phyloP scores from a whole-genome alignment of 108 stramenopile species.

The Chaetoceros tenuissimus region DNA sequence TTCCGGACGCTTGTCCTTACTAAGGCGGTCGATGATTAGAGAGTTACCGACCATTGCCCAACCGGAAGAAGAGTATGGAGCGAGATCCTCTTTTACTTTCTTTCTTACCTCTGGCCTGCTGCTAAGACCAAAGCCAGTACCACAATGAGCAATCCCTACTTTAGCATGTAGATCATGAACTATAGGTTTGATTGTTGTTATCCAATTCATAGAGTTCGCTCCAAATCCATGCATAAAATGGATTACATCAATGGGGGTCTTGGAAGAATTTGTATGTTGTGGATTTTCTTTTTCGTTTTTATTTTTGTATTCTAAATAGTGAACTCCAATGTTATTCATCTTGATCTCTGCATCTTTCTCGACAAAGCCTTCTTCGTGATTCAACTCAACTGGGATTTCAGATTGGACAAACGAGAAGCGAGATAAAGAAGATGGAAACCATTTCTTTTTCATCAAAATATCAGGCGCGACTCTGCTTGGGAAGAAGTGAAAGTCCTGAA shows the following conservation, averaged over 20 bases:
- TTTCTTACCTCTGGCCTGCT: conserved; percentile 44
- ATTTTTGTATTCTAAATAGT: conserved; percentile 30
- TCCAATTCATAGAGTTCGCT: conserved; percentile 66
- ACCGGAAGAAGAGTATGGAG: conserved; percentile 22
- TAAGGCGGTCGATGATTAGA: conserved; percentile 12
- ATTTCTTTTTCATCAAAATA: conserved; percentile 34
- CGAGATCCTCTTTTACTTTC: conserved; percentile 4
- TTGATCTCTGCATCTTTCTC: too few species aligned
- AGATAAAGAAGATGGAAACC: conserved; percentile 53
- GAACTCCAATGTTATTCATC: conserved; percentile 39
- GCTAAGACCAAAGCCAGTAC: conserved; percentile 77
- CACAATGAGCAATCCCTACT: conserved; percentile 60
- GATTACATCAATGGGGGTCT: conserved; percentile 22
- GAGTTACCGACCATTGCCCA: conserved; percentile 42
- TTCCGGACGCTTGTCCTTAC: conserved; percentile 1
- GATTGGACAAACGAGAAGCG: conserved; percentile 21
- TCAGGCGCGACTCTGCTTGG: too few species aligned
- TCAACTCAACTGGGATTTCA: neutral
- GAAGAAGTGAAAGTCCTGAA: too few species aligned
- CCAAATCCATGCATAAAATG: conserved; percentile 81
- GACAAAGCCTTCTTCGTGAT: neutral
- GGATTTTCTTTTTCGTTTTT: conserved; percentile 1
- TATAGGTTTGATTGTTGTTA: conserved; percentile 34
- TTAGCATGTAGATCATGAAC: conserved; percentile 29
- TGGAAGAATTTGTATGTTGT: too few species aligned